These are phyloP conservation scores for Chiua sp. DNA, from an alignment of 1,284 basidiomycete genomes.

Conservation along the genomic window DNA sequence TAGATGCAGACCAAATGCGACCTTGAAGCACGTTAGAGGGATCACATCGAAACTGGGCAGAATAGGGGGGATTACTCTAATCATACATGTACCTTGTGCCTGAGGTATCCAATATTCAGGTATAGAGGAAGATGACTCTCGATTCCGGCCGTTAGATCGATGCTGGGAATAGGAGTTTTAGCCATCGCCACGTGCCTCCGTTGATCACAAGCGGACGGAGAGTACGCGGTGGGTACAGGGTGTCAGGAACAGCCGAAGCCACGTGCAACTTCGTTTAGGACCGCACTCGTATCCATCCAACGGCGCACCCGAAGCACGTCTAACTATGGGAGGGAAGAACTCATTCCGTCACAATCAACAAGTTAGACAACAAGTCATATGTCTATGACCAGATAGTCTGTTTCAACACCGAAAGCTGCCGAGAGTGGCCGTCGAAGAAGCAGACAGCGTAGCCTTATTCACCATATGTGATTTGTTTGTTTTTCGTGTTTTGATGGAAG, in stretches of 20 bases:
- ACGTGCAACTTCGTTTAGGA: background rate
- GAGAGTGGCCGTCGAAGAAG: background rate
- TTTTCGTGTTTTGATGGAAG: background rate
- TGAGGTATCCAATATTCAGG: background rate
- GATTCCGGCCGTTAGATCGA: background rate
- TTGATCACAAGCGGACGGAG: background rate
- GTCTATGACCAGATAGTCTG: background rate
- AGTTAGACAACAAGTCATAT: background rate
- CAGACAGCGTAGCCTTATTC: background rate
- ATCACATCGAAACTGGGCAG: constrained; percentile 11
- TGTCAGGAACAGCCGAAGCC: background rate
- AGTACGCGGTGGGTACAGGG: background rate
- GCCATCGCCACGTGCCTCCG: background rate
- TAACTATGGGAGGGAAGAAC: background rate
- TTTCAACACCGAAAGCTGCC: background rate
- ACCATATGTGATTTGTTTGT: background rate
- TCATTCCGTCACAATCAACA: background rate
- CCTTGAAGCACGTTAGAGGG: background rate
- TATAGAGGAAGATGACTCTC: background rate
- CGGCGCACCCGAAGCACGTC: background rate
- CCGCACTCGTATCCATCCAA: background rate
- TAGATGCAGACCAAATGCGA: background rate
- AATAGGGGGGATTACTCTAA: background rate
- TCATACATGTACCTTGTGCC: background rate
- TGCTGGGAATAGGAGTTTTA: background rate